Percentiles rank a stretch among this genome's conserved stretches.
phyloP scores from a whole-genome alignment of 306 rosid species.

The Acacia acuminata region DNA sequence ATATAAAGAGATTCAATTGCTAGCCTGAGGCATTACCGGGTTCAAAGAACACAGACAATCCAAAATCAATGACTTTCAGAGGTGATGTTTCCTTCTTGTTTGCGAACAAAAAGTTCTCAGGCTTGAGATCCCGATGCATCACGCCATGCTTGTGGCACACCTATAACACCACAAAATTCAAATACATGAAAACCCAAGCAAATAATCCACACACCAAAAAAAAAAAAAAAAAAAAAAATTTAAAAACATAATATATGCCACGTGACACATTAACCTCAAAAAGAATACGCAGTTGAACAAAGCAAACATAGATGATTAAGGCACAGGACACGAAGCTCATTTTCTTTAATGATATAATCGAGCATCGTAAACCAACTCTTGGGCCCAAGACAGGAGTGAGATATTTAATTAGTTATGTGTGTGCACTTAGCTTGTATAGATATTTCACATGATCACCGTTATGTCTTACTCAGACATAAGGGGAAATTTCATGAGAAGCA shows the following conservation, averaged over 20 bases:
- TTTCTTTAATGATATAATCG: neutral
- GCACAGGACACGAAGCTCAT: neutral
- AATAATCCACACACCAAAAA: neutral
- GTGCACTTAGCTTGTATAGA: neutral
- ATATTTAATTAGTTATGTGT: neutral
- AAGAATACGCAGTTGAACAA: neutral
- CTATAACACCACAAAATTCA: slow-evolving; percentile 45
- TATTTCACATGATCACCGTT: neutral
- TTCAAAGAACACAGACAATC: slow-evolving; percentile 85
- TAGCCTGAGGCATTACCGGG: slow-evolving; percentile 64
- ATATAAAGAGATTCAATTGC: neutral
- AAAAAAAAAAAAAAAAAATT: neutral
- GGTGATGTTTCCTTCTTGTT: slow-evolving; percentile 85
- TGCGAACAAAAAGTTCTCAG: slow-evolving; percentile 92
- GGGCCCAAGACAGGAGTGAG: neutral
- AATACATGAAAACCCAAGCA: slow-evolving; percentile 6
- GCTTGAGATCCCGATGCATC: slow-evolving; percentile 95
- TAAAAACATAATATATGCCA: neutral
- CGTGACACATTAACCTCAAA: neutral
- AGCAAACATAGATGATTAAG: neutral
- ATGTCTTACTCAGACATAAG: slow-evolving; percentile 1
- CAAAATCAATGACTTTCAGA: slow-evolving; percentile 92
- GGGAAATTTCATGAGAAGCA: neutral
- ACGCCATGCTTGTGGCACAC: slow-evolving; percentile 94
- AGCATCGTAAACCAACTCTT: slow-evolving; percentile 1